Percentiles rank a stretch among this genome's conserved stretches.
phyloP scores from a whole-genome alignment of 306 rosid species.

The Ziziphus jujuba region DNA sequence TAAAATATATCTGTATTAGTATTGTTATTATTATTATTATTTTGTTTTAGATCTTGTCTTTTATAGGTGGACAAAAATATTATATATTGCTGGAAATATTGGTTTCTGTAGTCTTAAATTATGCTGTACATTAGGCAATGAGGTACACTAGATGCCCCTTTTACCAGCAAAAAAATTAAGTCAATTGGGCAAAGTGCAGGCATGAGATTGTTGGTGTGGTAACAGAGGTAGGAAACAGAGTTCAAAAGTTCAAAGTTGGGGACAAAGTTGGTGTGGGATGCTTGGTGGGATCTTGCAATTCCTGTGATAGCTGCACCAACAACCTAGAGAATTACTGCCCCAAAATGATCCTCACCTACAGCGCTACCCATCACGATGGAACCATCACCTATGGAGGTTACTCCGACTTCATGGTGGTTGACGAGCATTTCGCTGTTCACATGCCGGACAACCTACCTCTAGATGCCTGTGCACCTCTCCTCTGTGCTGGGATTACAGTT shows the following conservation, averaged over 20 bases:
- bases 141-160: too few relatives aligned
- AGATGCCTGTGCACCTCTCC: constrained; percentile 40
- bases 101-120: too few relatives aligned
- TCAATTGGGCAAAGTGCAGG: constrained; percentile 14
- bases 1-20: too few relatives aligned
- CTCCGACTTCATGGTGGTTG: constrained; percentile 33
- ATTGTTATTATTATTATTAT: too few relatives aligned
- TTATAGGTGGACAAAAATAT: too few relatives aligned
- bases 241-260: constrained; percentile 34
- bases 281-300: constrained; percentile 36
- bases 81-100: too few relatives aligned
- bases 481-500: constrained; percentile 51
- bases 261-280: constrained; percentile 45
- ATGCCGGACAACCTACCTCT: constrained; percentile 33
- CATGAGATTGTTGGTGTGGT: constrained; percentile 52
- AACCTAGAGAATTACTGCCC: constrained; percentile 39
- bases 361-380: constrained; percentile 33
- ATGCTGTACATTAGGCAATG: too few relatives aligned
- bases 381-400: constrained; percentile 45
- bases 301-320: constrained; percentile 29
- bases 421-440: constrained; percentile 17
- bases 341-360: constrained; percentile 25
- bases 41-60: too few relatives aligned
- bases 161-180: too few relatives aligned
- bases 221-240: constrained; percentile 36